Percentiles rank a stretch among this genome's conserved stretches.
Conservation (phyloP, 2,329 filamentous ascomycete species). For the Geosmithia morbida region DNA sequence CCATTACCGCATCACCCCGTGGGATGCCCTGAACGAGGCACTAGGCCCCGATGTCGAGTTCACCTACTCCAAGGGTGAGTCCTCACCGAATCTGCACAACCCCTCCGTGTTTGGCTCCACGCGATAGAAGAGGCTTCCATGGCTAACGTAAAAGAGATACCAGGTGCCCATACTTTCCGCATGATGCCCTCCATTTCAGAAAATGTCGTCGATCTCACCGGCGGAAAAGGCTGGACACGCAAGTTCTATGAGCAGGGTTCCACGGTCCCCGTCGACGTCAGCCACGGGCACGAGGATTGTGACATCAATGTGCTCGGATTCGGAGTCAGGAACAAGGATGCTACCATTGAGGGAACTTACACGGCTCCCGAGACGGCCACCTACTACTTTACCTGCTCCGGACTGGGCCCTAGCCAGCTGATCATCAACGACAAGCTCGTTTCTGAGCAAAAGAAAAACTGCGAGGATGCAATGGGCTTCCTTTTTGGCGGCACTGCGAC, state of each 20-base stretch:
- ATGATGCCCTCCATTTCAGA: not conserved
- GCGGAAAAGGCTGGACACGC: conserved; percentile 12
- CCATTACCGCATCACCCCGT: conserved; percentile 15
- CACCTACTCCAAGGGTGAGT: conserved; percentile 8
- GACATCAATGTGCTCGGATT: not conserved
- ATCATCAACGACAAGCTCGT: conserved; percentile 12
- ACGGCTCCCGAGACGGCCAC: conserved; percentile 10
- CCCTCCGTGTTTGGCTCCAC: not conserved
- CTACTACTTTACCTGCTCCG: conserved; percentile 15
- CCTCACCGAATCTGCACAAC: not conserved
- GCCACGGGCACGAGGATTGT: conserved; percentile 5
- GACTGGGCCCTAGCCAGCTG: conserved; percentile 11
- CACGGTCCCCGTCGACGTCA: conserved; percentile 6
- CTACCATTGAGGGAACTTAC: conserved; percentile 8
- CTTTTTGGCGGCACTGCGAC: conserved; percentile 8
- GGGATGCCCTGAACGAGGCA: conserved; percentile 12
- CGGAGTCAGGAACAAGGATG: conserved; percentile 1
- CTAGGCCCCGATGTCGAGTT: conserved; percentile 8
- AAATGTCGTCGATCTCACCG: conserved; percentile 11
- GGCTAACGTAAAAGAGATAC: not conserved
- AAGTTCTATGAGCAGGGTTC: conserved; percentile 9
- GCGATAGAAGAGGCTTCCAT: not conserved
- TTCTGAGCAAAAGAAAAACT: conserved; percentile 9
- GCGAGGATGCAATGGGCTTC: conserved; percentile 2
- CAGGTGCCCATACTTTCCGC: conserved; percentile 4